Conservation (phyloP, 164 flowering plant species). For the Vitis amurensis region DNA sequence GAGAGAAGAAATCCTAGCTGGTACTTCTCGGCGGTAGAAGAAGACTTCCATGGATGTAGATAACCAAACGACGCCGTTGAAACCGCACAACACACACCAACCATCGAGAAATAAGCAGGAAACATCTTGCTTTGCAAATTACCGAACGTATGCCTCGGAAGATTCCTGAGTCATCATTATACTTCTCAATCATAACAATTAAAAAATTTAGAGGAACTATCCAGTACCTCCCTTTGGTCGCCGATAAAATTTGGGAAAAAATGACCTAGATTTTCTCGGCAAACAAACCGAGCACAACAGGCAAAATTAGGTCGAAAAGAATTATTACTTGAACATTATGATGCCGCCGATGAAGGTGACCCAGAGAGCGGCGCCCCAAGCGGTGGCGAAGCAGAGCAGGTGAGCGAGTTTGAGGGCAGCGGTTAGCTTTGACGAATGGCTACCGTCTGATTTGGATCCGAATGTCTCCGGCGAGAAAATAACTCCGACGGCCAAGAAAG, state of each 20-base stretch:
- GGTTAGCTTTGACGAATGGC: constrained; percentile 35
- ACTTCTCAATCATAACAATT: not conserved
- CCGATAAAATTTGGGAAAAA: no score
- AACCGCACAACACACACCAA: constrained; percentile 65
- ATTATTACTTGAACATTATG: constrained; percentile 95
- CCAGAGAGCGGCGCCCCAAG: constrained; percentile 94
- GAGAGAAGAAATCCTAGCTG: constrained; percentile 87
- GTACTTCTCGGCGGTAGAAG: constrained; percentile 66
- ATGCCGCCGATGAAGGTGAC: constrained; percentile 99
- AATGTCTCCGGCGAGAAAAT: constrained; percentile 88
- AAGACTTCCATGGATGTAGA: constrained; percentile 82
- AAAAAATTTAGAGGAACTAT: not conserved
- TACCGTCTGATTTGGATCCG: constrained; percentile 60
- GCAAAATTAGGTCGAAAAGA: not conserved
- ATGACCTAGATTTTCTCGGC: not conserved
- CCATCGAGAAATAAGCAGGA: constrained; percentile 88
- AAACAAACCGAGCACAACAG: not conserved
- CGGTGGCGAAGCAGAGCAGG: constrained; percentile 82
- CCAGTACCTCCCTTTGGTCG: no score
- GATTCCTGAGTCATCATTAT: constrained; percentile 40
- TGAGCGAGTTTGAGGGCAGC: constrained; percentile 66
- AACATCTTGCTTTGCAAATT: constrained; percentile 97
- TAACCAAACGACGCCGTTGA: constrained; percentile 75
- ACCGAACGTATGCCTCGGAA: constrained; percentile 96
- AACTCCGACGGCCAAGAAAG: constrained; percentile 76